Evolutionary conservation across 2,329 filamentous ascomycete genomes (phyloP).

Genomic region (Sordariomycetes sp.): DNA sequence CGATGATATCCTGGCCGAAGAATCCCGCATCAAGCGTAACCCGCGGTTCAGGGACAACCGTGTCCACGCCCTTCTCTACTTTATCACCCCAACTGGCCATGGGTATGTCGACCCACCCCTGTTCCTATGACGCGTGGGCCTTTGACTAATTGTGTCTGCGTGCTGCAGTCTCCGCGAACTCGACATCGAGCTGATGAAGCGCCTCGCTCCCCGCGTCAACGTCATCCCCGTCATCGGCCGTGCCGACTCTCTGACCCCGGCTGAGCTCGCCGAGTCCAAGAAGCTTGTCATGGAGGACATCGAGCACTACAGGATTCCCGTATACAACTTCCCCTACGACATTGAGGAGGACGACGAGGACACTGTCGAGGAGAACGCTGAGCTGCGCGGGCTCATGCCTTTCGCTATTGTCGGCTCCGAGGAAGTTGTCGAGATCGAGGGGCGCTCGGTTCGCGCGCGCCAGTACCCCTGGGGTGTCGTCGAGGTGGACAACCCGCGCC

Average conservation of each 20-base stretch:
- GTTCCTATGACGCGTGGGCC: background rate
- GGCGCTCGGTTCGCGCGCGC: constrained; percentile 80
- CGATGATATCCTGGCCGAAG: constrained; percentile 96
- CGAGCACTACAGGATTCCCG: constrained; percentile 97
- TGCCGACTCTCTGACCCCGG: constrained; percentile 90
- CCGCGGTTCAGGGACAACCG: constrained; percentile 98
- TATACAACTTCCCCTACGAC: constrained; percentile 99
- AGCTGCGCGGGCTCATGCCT: constrained; percentile 93
- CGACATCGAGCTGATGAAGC: constrained; percentile 99
- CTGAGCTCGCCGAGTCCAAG: constrained; percentile 96
- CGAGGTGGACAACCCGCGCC: constrained; percentile 96
- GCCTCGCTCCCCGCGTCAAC: constrained; percentile 93
- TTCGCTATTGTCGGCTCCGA: constrained; percentile 98
- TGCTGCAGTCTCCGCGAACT: constrained; percentile 76
- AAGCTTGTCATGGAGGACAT: constrained; percentile 99
- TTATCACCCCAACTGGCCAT: constrained; percentile 96
- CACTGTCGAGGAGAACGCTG: constrained; percentile 97
- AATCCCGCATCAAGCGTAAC: constrained; percentile 99
- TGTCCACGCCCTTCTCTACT: constrained; percentile 96
- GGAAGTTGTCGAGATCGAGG: constrained; percentile 86
- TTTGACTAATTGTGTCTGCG: constrained; percentile 9
- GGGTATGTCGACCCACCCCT: constrained; percentile 41
- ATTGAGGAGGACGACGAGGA: constrained; percentile 99
- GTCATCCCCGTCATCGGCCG: constrained; percentile 98
- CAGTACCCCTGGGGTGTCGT: constrained; percentile 99